Evolutionary conservation across 192 early-diverging fungal species (phyloP).

Genomic region (Linnemannia exigua): DNA sequence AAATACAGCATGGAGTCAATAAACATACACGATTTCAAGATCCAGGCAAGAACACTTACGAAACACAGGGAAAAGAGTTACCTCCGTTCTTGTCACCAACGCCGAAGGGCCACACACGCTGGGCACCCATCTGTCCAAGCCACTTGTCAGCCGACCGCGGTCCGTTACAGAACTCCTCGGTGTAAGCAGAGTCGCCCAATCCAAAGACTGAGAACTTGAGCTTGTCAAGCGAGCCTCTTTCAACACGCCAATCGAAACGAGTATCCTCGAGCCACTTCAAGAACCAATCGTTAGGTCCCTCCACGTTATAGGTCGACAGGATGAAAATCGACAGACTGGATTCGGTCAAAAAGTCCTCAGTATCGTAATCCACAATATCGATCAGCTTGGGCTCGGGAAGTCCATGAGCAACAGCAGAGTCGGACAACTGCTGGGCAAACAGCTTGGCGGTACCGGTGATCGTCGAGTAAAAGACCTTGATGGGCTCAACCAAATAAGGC

Average conservation of each 20-base stretch:
- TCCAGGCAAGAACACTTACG: conserved; percentile 5
- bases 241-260: conserved; percentile 74
- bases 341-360: conserved; percentile 70
- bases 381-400: conserved; percentile 56
- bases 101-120: conserved; percentile 71
- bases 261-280: conserved; percentile 73
- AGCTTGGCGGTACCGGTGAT: conserved; percentile 70
- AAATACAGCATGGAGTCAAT: neutral
- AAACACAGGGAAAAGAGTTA: conserved; percentile 37
- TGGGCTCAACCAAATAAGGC: conserved; percentile 41
- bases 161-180: conserved; percentile 69
- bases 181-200: conserved; percentile 78
- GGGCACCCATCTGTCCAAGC: conserved; percentile 72
- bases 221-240: conserved; percentile 62
- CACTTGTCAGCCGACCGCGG: conserved; percentile 71
- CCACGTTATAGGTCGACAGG: conserved; percentile 76
- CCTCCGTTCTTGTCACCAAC: conserved; percentile 72
- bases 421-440: conserved; percentile 60
- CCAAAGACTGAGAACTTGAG: conserved; percentile 79
- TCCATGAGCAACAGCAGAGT: conserved; percentile 30
- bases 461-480: conserved; percentile 72
- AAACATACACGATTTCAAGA: neutral
- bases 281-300: conserved; percentile 80
- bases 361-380: conserved; percentile 76
- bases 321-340: conserved; percentile 72